Evolutionary conservation across 495 filamentous ascomycete genomes (phyloP).

Genomic region (Hypoxylon crocopeplum): DNA sequence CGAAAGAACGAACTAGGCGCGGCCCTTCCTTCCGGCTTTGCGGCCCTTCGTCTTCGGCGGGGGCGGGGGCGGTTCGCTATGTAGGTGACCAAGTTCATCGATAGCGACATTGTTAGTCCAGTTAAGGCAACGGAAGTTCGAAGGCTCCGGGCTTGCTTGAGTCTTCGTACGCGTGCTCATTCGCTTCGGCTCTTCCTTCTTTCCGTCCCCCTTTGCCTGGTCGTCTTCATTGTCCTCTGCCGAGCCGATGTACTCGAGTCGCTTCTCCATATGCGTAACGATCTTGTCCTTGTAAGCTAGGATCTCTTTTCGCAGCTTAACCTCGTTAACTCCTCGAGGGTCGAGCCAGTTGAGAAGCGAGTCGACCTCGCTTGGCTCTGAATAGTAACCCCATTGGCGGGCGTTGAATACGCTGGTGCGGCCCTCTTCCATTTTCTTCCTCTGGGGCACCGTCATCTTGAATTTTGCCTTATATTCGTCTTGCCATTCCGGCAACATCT

Average conservation of each 20-base stretch:
- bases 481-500: conserved; percentile 69
- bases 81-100: conserved; percentile 79
- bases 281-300: conserved; percentile 79
- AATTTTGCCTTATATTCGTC: conserved; percentile 68
- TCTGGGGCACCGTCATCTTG: conserved; percentile 80
- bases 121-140: conserved; percentile 70
- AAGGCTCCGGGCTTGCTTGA: conserved; percentile 57
- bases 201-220: conserved; percentile 55
- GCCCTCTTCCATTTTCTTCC: conserved; percentile 87
- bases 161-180: conserved; percentile 80
- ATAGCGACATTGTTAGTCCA: conserved; percentile 85
- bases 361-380: conserved; percentile 77
- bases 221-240: conserved; percentile 55
- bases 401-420: conserved; percentile 78
- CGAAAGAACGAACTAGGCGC: conserved; percentile 1
- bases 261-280: conserved; percentile 76
- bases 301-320: conserved; percentile 85
- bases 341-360: conserved; percentile 88
- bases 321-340: conserved; percentile 78
- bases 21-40: conserved; percentile 30
- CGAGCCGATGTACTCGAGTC: conserved; percentile 69
- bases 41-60: conserved; percentile 52
- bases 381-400: conserved; percentile 88
- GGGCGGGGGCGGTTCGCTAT: conserved; percentile 76
- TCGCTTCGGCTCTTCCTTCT: conserved; percentile 60